These are phyloP conservation scores for Arthrobotrys musiformis DNA, from an alignment of 2,329 filamentous ascomycete genomes.

Conservation along the genomic window DNA sequence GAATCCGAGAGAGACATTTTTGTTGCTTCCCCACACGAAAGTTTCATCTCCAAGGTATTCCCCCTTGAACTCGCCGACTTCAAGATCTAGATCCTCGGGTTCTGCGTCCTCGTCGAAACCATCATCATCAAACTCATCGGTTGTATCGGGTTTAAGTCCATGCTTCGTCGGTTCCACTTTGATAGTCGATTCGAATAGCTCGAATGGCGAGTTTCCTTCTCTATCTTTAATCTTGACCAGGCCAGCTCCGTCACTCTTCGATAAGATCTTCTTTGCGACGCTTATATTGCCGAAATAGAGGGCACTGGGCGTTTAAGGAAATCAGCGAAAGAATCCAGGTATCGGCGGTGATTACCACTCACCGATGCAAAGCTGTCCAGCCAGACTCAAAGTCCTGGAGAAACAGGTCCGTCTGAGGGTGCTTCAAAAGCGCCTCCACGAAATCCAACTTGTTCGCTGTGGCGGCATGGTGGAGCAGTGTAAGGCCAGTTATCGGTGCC, in stretches of 20 bases:
- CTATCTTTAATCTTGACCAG: slow-evolving; percentile 77
- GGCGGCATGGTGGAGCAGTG: slow-evolving; percentile 83
- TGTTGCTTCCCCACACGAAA: slow-evolving; percentile 95
- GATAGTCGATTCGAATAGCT: slow-evolving; percentile 89
- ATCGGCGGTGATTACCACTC: slow-evolving; percentile 70
- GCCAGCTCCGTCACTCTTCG: slow-evolving; percentile 74
- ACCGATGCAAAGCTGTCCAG: slow-evolving; percentile 91
- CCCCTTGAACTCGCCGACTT: slow-evolving; percentile 61
- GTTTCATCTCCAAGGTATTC: slow-evolving; percentile 77
- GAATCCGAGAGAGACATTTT: slow-evolving; percentile 89
- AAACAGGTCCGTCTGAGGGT: slow-evolving; percentile 86
- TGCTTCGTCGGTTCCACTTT: slow-evolving; percentile 68
- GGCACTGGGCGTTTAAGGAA: slow-evolving; percentile 46
- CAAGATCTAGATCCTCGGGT: slow-evolving; percentile 55
- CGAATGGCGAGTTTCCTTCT: slow-evolving; percentile 89
- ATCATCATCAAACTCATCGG: slow-evolving; percentile 69
- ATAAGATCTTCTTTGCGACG: slow-evolving; percentile 78
- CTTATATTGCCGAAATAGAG: slow-evolving; percentile 60
- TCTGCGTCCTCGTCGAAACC: slow-evolving; percentile 59
- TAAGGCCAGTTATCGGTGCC: slow-evolving; percentile 62
- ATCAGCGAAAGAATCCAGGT: slow-evolving; percentile 75
- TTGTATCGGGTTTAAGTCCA: slow-evolving; percentile 61
- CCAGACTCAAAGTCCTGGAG: slow-evolving; percentile 89
- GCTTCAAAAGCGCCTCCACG: slow-evolving; percentile 80
- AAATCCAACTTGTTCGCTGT: slow-evolving; percentile 77